Conservation (phyloP, 139 green algal genomes). For the Desmodesmus armatus region DNA sequence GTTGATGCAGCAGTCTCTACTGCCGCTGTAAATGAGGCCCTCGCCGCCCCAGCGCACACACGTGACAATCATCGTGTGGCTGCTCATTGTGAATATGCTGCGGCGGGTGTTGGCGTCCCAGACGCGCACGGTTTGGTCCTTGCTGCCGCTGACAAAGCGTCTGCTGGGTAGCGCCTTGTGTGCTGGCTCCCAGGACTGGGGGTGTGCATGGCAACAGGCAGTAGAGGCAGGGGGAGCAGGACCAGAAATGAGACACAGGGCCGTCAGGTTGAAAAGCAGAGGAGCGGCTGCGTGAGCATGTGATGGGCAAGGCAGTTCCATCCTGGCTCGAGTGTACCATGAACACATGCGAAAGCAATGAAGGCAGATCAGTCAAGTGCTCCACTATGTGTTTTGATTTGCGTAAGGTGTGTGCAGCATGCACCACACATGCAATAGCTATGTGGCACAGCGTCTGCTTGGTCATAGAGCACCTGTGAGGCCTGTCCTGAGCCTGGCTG, state of each 20-base stretch:
- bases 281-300: no score
- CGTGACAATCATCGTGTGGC: constrained; percentile 73
- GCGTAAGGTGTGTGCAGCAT: neutral
- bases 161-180: constrained; percentile 82
- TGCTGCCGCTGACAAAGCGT: constrained; percentile 83
- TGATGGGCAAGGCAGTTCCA: no score
- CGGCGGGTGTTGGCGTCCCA: constrained; percentile 61
- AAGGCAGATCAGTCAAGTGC: no score
- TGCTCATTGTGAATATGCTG: constrained; percentile 56
- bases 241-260: neutral
- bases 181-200: constrained; percentile 92
- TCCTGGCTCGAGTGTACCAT: no score
- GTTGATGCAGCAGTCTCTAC: constrained; percentile 88
- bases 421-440: no score
- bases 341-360: no score
- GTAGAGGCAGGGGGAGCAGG: neutral
- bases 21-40: constrained; percentile 90
- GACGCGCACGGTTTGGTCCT: constrained; percentile 83
- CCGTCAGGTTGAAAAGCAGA: neutral
- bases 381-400: neutral
- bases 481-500: no score
- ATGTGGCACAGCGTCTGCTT: no score
- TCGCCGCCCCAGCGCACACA: constrained; percentile 94
- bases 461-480: no score
- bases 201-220: neutral